phyloP scores from a whole-genome alignment of 1,139 yeast species.

The Candida pseudoviswanathii region DNA sequence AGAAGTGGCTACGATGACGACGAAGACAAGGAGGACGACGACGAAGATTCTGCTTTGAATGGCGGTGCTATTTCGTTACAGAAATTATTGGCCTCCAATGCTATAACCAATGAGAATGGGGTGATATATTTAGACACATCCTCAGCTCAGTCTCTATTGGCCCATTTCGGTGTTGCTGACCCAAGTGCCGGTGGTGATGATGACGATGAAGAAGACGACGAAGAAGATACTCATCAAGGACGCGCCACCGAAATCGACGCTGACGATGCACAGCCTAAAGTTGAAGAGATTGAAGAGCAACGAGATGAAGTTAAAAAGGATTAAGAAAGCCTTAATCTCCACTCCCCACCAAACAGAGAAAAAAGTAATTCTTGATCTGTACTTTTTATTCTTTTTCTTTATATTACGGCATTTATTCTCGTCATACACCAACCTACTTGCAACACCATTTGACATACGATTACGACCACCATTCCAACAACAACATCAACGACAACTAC shows the following conservation, averaged over 20 bases:
- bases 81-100: constrained; percentile 53
- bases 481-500: background rate
- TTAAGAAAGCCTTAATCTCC: background rate
- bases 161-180: constrained; percentile 49
- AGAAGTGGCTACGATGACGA: constrained; percentile 24
- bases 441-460: background rate
- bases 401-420: constrained; percentile 2
- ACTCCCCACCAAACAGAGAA: background rate
- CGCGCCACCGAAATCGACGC: constrained; percentile 11
- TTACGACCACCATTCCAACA: background rate
- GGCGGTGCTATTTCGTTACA: constrained; percentile 53
- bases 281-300: constrained; percentile 10
- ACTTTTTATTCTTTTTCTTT: constrained; percentile 1
- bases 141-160: constrained; percentile 51
- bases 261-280: constrained; percentile 6
- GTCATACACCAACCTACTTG: background rate
- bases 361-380: background rate
- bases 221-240: constrained; percentile 10
- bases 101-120: constrained; percentile 58
- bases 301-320: constrained; percentile 4
- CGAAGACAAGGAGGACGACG: constrained; percentile 24
- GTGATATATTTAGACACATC: constrained; percentile 55
- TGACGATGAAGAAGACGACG: constrained; percentile 19
- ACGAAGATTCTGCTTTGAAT: constrained; percentile 19
- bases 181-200: constrained; percentile 30